A percentile compares a stretch with the other conserved stretches of the same genome.
Conservation (phyloP, 148 eudicot species). For the Silene latifolia region DNA sequence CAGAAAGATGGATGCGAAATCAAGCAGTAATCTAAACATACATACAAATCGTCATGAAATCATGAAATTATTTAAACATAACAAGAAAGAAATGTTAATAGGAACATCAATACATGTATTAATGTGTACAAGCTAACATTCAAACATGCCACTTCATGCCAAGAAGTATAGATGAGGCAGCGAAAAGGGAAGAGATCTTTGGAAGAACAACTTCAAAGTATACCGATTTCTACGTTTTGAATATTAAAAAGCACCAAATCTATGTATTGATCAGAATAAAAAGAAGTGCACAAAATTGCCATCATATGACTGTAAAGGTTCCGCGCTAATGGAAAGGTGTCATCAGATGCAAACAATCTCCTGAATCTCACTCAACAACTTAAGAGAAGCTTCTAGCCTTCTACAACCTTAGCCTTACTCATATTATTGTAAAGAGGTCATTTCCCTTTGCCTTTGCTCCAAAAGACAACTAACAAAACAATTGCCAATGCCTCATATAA, state of each 20-base stretch:
- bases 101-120: neutral
- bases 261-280: neutral
- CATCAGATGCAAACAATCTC: neutral
- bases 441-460: neutral
- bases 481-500: neutral
- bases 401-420: neutral
- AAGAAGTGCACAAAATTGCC: neutral
- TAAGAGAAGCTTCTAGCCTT: too few species aligned
- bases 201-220: neutral
- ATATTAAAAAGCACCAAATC: neutral
- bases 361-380: neutral
- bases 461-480: neutral
- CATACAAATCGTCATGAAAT: neutral
- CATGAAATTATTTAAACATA: neutral
- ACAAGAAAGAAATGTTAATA: neutral
- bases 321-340: too few species aligned
- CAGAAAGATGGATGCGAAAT: conserved; percentile 9
- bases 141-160: neutral
- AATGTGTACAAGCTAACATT: neutral
- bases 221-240: neutral
- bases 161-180: neutral
- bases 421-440: neutral
- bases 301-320: too few species aligned
- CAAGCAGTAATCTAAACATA: neutral
- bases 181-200: neutral